Percentiles rank a stretch among this genome's conserved stretches.
phyloP scores from a whole-genome alignment of 2,329 filamentous ascomycete species.

The Dryadomyces sulphureus region DNA sequence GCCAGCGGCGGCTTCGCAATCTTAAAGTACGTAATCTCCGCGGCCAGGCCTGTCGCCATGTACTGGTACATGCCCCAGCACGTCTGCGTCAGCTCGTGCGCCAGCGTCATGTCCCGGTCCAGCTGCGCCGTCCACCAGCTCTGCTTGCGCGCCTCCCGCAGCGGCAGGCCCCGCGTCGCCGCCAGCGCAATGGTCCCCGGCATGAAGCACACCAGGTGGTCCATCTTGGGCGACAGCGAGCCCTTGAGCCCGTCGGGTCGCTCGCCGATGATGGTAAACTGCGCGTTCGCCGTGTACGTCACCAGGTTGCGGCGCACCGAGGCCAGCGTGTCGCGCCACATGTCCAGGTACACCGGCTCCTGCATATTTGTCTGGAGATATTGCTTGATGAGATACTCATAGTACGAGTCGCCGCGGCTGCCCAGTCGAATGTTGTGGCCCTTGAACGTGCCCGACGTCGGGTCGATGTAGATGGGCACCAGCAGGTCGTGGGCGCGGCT shows the following conservation, averaged over 20 bases:
- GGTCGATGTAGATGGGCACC: slow-evolving; percentile 80
- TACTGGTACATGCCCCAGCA: slow-evolving; percentile 96
- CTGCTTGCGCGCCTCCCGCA: slow-evolving; percentile 59
- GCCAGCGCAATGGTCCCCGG: slow-evolving; percentile 87
- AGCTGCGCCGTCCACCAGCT: slow-evolving; percentile 62
- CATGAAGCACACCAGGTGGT: slow-evolving; percentile 95
- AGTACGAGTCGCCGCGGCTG: slow-evolving; percentile 92
- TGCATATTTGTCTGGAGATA: slow-evolving; percentile 84
- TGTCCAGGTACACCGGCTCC: slow-evolving; percentile 73
- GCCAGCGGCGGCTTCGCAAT: slow-evolving; percentile 53
- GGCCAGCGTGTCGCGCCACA: slow-evolving; percentile 78
- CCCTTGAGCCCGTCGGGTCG: slow-evolving; percentile 57
- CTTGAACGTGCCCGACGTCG: slow-evolving; percentile 62
- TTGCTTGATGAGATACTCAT: slow-evolving; percentile 98
- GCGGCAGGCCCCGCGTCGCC: slow-evolving; percentile 62
- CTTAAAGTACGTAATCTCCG: slow-evolving; percentile 87
- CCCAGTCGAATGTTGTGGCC: slow-evolving; percentile 81
- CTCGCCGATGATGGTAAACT: slow-evolving; percentile 83
- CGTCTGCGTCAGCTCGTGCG: slow-evolving; percentile 83
- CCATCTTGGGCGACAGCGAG: slow-evolving; percentile 76
- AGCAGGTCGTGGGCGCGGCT: slow-evolving; percentile 65
- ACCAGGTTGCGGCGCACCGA: slow-evolving; percentile 87
- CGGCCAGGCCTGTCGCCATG: slow-evolving; percentile 80
- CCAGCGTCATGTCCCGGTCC: slow-evolving; percentile 76
- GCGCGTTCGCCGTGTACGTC: slow-evolving; percentile 67